phyloP scores from a whole-genome alignment of 2,329 filamentous ascomycete genomes.

The Macrophomina phaseolina region DNA sequence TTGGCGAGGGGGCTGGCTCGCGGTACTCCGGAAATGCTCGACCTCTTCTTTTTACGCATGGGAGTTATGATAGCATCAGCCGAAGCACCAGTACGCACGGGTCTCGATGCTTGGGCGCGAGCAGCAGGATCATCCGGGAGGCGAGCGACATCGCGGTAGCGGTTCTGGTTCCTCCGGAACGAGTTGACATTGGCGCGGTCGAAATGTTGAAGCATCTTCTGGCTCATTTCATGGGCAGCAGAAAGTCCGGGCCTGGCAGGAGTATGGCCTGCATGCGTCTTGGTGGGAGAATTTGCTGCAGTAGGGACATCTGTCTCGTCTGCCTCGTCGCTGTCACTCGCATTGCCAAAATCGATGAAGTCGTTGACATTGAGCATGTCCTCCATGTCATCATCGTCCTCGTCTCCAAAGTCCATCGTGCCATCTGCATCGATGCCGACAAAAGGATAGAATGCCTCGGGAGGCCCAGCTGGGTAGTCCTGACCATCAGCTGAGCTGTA shows the following conservation, averaged over 20 bases:
- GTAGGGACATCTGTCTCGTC: constrained; percentile 45
- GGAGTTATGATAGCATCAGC: constrained; percentile 48
- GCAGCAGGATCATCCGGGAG: constrained; percentile 44
- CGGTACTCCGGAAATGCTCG: not conserved
- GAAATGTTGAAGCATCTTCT: constrained; percentile 45
- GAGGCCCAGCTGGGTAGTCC: constrained; percentile 65
- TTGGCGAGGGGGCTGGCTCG: constrained; percentile 25
- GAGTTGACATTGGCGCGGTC: constrained; percentile 49
- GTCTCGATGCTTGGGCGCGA: constrained; percentile 43
- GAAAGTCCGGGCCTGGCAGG: constrained; percentile 36
- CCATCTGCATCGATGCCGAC: constrained; percentile 62
- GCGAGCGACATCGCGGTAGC: constrained; percentile 45
- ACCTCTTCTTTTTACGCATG: constrained; percentile 40
- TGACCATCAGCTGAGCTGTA: constrained; percentile 61
- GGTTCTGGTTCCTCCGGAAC: constrained; percentile 48
- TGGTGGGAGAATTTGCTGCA: constrained; percentile 42
- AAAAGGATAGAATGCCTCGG: constrained; percentile 77
- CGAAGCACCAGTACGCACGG: constrained; percentile 46
- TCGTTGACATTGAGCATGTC: constrained; percentile 50
- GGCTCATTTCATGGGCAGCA: constrained; percentile 26
- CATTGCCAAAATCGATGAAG: constrained; percentile 47
- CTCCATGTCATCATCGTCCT: constrained; percentile 62
- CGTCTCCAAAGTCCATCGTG: constrained; percentile 64
- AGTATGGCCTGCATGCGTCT: constrained; percentile 38
- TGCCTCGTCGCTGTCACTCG: constrained; percentile 43